These are phyloP conservation scores for Articulospora tetracladia DNA, from an alignment of 495 filamentous ascomycete genomes.

Conservation along the genomic window DNA sequence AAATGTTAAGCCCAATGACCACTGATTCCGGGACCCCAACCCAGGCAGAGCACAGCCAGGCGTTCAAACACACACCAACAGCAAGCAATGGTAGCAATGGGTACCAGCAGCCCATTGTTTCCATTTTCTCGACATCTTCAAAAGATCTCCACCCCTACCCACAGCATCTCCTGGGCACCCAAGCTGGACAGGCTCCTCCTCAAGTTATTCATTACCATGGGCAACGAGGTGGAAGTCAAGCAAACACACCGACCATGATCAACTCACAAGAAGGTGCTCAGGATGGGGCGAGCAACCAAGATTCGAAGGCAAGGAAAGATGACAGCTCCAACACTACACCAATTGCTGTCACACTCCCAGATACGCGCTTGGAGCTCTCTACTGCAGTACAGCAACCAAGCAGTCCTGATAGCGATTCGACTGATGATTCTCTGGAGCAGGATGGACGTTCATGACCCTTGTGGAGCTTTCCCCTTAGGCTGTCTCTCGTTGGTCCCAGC, in stretches of 20 bases:
- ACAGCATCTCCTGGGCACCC: slow-evolving; percentile 54
- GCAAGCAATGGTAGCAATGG: slow-evolving; percentile 43
- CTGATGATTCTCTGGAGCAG: slow-evolving; percentile 21
- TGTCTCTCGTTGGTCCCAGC: too few relatives aligned
- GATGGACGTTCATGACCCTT: neutral
- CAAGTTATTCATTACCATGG: slow-evolving; percentile 61
- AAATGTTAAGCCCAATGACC: slow-evolving; percentile 33
- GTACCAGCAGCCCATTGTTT: slow-evolving; percentile 63
- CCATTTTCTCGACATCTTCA: slow-evolving; percentile 72
- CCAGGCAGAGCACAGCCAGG: slow-evolving; percentile 43
- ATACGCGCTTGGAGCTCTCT: slow-evolving; percentile 20
- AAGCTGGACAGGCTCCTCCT: slow-evolving; percentile 55
- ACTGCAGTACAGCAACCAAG: slow-evolving; percentile 13
- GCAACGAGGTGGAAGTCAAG: slow-evolving; percentile 54
- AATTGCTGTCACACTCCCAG: slow-evolving; percentile 20
- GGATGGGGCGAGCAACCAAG: slow-evolving; percentile 20
- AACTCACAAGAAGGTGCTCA: slow-evolving; percentile 19
- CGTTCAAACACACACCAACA: slow-evolving; percentile 37
- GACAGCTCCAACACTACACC: slow-evolving; percentile 19
- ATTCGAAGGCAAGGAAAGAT: slow-evolving; percentile 17
- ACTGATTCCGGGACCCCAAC: slow-evolving; percentile 52
- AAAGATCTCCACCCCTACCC: slow-evolving; percentile 71
- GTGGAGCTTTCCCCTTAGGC: neutral
- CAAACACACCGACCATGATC: slow-evolving; percentile 50
- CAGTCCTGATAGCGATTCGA: slow-evolving; percentile 23